Conservation (phyloP, 345 rosid genomes). For the Dimocarpus longan region DNA sequence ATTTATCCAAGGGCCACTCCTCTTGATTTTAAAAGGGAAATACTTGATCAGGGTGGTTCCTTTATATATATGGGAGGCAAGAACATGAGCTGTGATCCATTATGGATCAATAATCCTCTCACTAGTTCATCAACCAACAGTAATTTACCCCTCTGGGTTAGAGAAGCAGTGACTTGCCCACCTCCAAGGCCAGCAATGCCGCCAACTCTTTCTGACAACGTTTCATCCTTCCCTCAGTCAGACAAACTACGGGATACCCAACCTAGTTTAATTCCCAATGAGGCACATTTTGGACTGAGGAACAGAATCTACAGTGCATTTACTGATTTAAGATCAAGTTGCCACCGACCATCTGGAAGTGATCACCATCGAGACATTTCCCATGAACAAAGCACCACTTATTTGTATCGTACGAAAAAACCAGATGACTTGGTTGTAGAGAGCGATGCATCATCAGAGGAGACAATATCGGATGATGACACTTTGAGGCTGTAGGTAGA, state of each 20-base stretch:
- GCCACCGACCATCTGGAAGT: not conserved
- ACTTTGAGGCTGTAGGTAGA: conserved; percentile 27
- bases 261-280: conserved; percentile 19
- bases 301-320: conserved; percentile 6
- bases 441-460: conserved; percentile 54
- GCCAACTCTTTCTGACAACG: conserved; percentile 12
- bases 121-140: conserved; percentile 21
- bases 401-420: no score
- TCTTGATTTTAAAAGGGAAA: conserved; percentile 18
- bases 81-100: conserved; percentile 15
- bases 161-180: conserved; percentile 37
- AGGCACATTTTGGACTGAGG: conserved; percentile 7
- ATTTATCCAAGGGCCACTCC: no score
- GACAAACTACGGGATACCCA: conserved; percentile 11
- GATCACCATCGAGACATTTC: not conserved
- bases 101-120: not conserved
- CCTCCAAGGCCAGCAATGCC: conserved; percentile 28
- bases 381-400: no score
- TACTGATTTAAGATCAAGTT: not conserved
- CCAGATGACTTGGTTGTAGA: conserved; percentile 33
- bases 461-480: conserved; percentile 53
- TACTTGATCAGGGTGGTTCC: not conserved
- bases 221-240: conserved; percentile 19
- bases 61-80: conserved; percentile 11
- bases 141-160: conserved; percentile 46